Percentiles rank a stretch among this genome's conserved stretches.
Conservation (phyloP, 768 basidiomycete genomes). For the Pleurotus tuoliensis region DNA sequence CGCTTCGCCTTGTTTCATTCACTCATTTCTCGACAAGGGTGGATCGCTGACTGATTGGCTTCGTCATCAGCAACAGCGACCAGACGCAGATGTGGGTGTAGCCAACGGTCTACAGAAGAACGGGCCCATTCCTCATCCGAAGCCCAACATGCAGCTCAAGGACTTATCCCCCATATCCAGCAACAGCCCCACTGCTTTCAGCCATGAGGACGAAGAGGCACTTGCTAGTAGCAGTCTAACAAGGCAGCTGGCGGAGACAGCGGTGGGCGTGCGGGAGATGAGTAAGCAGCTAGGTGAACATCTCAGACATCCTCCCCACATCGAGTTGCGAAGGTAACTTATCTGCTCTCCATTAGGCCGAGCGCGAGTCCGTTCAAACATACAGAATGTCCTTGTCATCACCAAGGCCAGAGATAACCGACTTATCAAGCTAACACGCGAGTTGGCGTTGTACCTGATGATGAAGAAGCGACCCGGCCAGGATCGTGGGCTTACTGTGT, state of each 20-base stretch:
- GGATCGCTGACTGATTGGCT: constrained; percentile 78
- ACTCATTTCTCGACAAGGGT: constrained; percentile 84
- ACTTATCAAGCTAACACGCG: constrained; percentile 90
- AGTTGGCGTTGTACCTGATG: constrained; percentile 96
- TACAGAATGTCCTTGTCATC: constrained; percentile 91
- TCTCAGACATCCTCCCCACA: too few relatives aligned
- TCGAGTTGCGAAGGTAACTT: neutral
- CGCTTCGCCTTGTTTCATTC: constrained; percentile 87
- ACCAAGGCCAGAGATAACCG: constrained; percentile 98
- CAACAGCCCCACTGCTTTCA: constrained; percentile 21
- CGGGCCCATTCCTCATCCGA: constrained; percentile 13
- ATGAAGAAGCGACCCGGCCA: constrained; percentile 64
- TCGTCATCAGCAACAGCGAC: constrained; percentile 35
- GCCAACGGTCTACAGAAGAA: constrained; percentile 42
- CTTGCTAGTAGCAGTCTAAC: constrained; percentile 72
- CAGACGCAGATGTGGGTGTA: constrained; percentile 42
- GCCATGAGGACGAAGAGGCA: constrained; percentile 61
- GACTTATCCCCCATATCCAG: constrained; percentile 15
- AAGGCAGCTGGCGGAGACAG: constrained; percentile 92
- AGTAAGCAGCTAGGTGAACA: constrained; percentile 91
- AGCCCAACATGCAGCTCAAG: constrained; percentile 7
- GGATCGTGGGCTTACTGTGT: constrained; percentile 85
- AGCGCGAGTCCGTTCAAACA: constrained; percentile 85
- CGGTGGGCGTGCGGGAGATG: constrained; percentile 96
- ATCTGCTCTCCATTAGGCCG: constrained; percentile 54